Evolutionary conservation across 2,329 filamentous ascomycete genomes (phyloP).

Genomic region (Calcarisporium arbuscula): DNA sequence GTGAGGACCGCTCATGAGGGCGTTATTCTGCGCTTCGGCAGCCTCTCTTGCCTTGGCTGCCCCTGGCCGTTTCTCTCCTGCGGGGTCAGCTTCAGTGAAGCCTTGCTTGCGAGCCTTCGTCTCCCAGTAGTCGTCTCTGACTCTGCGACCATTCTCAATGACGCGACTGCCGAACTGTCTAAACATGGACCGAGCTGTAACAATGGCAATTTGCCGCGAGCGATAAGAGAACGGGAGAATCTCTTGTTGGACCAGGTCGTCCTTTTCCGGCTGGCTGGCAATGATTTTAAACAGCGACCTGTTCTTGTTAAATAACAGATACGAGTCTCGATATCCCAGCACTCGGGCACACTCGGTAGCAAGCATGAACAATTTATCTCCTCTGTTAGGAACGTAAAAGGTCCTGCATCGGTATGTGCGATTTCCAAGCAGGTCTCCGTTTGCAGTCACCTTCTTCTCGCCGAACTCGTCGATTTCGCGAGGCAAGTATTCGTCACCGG

Average conservation of each 20-base stretch:
- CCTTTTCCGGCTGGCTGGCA: conserved; percentile 90
- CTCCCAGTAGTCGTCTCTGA: conserved; percentile 98
- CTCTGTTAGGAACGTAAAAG: conserved; percentile 84
- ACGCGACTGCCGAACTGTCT: conserved; percentile 94
- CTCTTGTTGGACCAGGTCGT: conserved; percentile 90
- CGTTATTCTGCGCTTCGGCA: conserved; percentile 58
- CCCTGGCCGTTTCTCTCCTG: conserved; percentile 92
- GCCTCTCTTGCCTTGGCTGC: conserved; percentile 83
- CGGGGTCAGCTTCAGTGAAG: conserved; percentile 93
- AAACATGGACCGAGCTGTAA: conserved; percentile 97
- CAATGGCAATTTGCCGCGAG: conserved; percentile 97
- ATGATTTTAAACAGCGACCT: conserved; percentile 96
- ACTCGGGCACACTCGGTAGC: conserved; percentile 95
- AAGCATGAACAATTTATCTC: conserved; percentile 95
- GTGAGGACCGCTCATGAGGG: conserved; percentile 61
- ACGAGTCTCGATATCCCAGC: conserved; percentile 92
- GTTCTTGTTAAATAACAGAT: conserved; percentile 97
- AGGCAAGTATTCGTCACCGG: conserved; percentile 90
- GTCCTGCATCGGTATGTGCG: conserved; percentile 91
- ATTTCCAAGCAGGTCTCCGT: conserved; percentile 73
- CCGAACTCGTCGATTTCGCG: conserved; percentile 89
- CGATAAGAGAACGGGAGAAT: conserved; percentile 96
- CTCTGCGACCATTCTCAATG: conserved; percentile 80
- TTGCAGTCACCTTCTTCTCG: conserved; percentile 84
- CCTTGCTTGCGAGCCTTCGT: conserved; percentile 94